phyloP scores from a whole-genome alignment of 306 rosid genomes.

The Abrus precatorius region DNA sequence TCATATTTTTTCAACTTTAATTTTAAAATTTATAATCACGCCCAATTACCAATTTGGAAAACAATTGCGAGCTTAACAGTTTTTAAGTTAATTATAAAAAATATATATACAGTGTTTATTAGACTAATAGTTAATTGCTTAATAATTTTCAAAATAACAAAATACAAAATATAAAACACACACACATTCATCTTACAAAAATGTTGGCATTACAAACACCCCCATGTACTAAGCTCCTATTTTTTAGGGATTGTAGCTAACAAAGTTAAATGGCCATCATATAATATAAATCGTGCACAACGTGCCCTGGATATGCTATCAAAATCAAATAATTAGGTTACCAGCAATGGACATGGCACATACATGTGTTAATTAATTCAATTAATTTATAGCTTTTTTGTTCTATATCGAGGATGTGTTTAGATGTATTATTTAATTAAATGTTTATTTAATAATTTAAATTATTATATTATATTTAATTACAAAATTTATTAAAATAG shows the following conservation, averaged over 20 bases:
- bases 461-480: too few species aligned
- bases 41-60: background rate
- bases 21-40: conserved; percentile 1
- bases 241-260: conserved; percentile 7
- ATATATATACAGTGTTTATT: background rate
- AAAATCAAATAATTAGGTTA: conserved; percentile 44
- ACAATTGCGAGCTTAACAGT: background rate
- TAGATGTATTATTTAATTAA: too few species aligned
- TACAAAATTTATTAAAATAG: too few species aligned
- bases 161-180: background rate
- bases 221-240: background rate
- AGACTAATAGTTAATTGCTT: background rate
- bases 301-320: conserved; percentile 15
- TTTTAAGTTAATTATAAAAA: background rate
- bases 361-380: background rate
- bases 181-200: background rate
- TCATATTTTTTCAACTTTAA: too few species aligned
- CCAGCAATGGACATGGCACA: conserved; percentile 28
- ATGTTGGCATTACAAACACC: conserved; percentile 1
- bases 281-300: conserved; percentile 37
- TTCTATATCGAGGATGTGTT: too few species aligned
- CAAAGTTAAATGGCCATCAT: conserved; percentile 23
- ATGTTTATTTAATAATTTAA: too few species aligned
- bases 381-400: background rate
- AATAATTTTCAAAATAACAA: background rate